Evolutionary conservation across 192 early-diverging fungal genomes (phyloP).

Genomic region (Backusella psychrophila): DNA sequence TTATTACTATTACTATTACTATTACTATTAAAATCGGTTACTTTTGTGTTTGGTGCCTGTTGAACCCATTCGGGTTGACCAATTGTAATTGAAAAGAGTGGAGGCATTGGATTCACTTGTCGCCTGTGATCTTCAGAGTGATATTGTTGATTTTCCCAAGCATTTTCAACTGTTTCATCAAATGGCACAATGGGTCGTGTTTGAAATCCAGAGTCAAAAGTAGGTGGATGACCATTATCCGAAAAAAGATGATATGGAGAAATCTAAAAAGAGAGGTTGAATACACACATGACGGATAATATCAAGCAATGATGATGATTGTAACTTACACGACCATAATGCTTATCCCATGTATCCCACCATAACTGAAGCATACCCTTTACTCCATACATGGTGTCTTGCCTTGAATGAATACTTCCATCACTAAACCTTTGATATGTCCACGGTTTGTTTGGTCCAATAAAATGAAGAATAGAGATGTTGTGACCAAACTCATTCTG

Average conservation of each 20-base stretch:
- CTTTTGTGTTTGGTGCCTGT: background rate
- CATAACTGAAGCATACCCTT: constrained; percentile 60
- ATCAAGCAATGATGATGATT: background rate
- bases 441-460: constrained; percentile 90
- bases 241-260: constrained; percentile 7
- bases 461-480: constrained; percentile 87
- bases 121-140: constrained; percentile 5
- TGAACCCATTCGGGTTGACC: constrained; percentile 1
- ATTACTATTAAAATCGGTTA: background rate
- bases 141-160: constrained; percentile 25
- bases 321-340: constrained; percentile 34
- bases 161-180: constrained; percentile 17
- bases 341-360: constrained; percentile 72
- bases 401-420: constrained; percentile 49
- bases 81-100: constrained; percentile 15
- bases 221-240: background rate
- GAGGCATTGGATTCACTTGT: constrained; percentile 23
- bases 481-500: constrained; percentile 67
- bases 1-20: too few relatives aligned
- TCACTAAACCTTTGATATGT: constrained; percentile 64
- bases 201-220: background rate
- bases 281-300: background rate
- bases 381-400: constrained; percentile 49
- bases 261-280: background rate
- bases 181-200: constrained; percentile 13